Evolutionary conservation across 2,329 filamentous ascomycete genomes (phyloP), one percentile per base, ranked within the genome.

Genomic region (Saccharata proteae): DNA sequence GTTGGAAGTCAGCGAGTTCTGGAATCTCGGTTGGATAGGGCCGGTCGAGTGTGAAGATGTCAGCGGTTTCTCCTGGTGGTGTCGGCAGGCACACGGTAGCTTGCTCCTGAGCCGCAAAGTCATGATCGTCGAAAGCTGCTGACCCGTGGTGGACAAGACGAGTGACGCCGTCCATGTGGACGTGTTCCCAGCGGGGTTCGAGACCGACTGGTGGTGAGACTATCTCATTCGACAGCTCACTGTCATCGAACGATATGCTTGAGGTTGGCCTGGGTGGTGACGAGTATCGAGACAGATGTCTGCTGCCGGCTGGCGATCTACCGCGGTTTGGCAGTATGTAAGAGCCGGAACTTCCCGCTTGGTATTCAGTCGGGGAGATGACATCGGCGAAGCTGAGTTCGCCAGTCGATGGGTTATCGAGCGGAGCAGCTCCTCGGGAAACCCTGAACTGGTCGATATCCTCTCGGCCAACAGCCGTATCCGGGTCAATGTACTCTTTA

Each of bases 401-500:
- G 7, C 29, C 34, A 14, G 31, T 34, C 7, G 35, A 37, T 14
- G 29, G 31, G 21, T 23, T 38, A 31, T 10, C 32, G 13, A 20
- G 32, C 32, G 22, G 28, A 18, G 21, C 28, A 2, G 42, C 41
- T 13, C 42, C 20, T 6, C 20, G 27, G 10, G 14, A 18, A 40
- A 31, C 31, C n/a, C 35, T 34, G 28, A 47, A 45, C 24, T 52
- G 45, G 10, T 50, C 46, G 15, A 64, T 59, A 31, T 64, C 61
- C 13, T 62, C 54, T 5, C 58, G 51, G 20, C 55, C 57, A 13
- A 65, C 55, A 16, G 61, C 51, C 17, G 57, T 55, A 6, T 49
- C 46, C 4, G 61, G 61, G 32, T 64, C 59, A 34, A 65, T 64
- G 37, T 64, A 65, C 35, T 62, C 55, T 40, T 61, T 63, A 30